Base-by-base conservation (phyloP, 306 rosid species). In the Ormosia emarginata region DNA sequence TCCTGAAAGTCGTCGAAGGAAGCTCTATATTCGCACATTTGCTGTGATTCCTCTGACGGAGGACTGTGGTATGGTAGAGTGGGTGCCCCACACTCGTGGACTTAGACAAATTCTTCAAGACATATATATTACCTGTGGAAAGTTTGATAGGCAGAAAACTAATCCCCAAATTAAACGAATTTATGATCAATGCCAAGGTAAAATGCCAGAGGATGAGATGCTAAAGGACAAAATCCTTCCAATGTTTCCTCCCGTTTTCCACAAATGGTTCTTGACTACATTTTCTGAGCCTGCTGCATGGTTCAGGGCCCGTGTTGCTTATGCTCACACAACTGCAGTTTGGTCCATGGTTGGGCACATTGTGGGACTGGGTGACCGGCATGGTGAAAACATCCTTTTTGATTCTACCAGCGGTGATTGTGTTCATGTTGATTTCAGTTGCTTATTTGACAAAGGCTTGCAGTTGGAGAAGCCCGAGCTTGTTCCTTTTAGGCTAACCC, bases 261-360 rank as follows among this genome's bases (percentile, higher is more conserved):
- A 95, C 75, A 92, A 88, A 83, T 93, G 99, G 99, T 95, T 95
- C 90, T 86, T 95, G 82, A 85, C 88, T 81, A 95, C 90, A 76
- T 95, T 95, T 87, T 93, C 98, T 77, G 99, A 95, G 92, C 99
- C 99, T 39, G 98, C 97, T 79, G 98, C 99, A 73, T 95, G 99
- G 99, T 95, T 93, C 86, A 88, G 98, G 82, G 98, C 97, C 7
- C 94, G 98, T 62, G 86, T 93, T 85, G 96, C 97, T 44, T 93
- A 90, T 92, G 98, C 99, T 61, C 97, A 95, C 86, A 93, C 99
- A 11, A 92, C 98, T 80, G 99, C 99, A 69, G 99, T 95, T 77
- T 95, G 97, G 99, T 95, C 97, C 80, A 95, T 95, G 98, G 99
- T 95, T 78, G 99, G 99, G 77, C 99, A 93, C 82, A 93, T 95